Base-by-base conservation (phyloP, 2,329 filamentous ascomycete species). In the Chaetomium sp. region DNA sequence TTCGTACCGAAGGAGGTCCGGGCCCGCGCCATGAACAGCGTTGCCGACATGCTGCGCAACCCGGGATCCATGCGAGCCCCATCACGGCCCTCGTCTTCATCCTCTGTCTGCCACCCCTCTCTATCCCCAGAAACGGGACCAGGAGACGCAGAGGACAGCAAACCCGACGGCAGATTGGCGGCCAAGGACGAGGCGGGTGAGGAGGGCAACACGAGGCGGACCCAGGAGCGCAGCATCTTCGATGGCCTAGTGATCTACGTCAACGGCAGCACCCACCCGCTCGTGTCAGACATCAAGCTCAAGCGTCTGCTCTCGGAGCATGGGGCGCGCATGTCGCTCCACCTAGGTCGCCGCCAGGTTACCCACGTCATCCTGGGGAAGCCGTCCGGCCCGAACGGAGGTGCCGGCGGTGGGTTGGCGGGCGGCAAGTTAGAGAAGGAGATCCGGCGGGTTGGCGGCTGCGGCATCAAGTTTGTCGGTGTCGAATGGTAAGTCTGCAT, bases 301-400 rank as follows among this genome's bases (percentile, higher is more conserved):
- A 96, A 95, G 80, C 87, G 88, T 62, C 76, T 96, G 19, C 83
- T 97, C 45, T 86, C 84, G 5, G 82, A 87, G 63, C 87, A 96
- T 73, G 94, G 93, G 23, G 94, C 87, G 0, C 81, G 78, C 50
- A 81, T 92, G 70, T 89, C 91, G 3, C 83, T 92, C 42, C 83
- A 87, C 65, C 85, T 96, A 10, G 89, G 86, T 10, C 85, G 92
- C 53, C 84, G 87, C 45, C 85, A 83, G 58, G 91, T 97, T 69
- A 96, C 93, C 38, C 93, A 97, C 76, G 90, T 97, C 67, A 90
- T 97, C 63, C 77, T 97, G 6, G 91, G 91, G 8, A 83, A 79
- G 60, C 85, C 86, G 21, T 82, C 81, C 2, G 75, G 75, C 42
- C 75, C 74, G 50, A 76, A 76, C n/a, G 69, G 70, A 31, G 88